A percentile compares a stretch with the other conserved stretches of the same genome.
Conservation (phyloP, 2,329 filamentous ascomycete species). For the Bipolaris cookei region DNA sequence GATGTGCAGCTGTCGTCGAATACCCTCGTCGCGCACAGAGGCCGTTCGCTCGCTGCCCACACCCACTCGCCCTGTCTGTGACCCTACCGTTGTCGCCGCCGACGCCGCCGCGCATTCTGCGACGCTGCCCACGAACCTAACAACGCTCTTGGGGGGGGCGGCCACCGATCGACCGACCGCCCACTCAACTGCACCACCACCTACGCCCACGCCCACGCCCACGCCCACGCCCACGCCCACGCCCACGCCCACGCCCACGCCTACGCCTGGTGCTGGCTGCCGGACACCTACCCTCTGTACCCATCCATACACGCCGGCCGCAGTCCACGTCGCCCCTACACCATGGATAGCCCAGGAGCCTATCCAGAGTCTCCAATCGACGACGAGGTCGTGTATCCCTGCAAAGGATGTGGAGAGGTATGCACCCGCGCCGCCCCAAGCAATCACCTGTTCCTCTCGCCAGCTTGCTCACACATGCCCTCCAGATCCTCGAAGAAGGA, state of each 20-base stretch:
- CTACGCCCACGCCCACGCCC: conserved; percentile 1
- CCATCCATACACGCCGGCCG: neutral
- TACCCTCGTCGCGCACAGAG: conserved; percentile 15
- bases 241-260: neutral
- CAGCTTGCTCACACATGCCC: conserved; percentile 25
- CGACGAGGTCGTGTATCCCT: conserved; percentile 65
- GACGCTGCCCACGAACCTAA: neutral
- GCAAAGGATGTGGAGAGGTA: conserved; percentile 65
- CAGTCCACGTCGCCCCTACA: conserved; percentile 5
- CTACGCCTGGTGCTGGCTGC: conserved; percentile 1
- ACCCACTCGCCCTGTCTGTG: conserved; percentile 1
- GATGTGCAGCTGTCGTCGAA: conserved; percentile 10
- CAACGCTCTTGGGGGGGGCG: too few relatives aligned
- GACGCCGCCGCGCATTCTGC: conserved; percentile 5
- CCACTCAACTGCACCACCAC: conserved; percentile 9
- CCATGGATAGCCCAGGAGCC: conserved; percentile 62
- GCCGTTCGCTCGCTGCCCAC: conserved; percentile 17
- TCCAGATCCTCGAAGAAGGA: conserved; percentile 93
- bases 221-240: conserved; percentile 1
- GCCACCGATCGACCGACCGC: neutral
- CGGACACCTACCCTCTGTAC: neutral
- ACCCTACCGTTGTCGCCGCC: neutral
- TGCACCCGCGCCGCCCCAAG: conserved; percentile 9
- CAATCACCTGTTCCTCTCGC: neutral
- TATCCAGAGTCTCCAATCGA: conserved; percentile 59